Evolutionary conservation across 768 basidiomycete species (phyloP), one percentile per base, ranked within the genome.

Genomic region (Vishniacozyma victoriae): DNA sequence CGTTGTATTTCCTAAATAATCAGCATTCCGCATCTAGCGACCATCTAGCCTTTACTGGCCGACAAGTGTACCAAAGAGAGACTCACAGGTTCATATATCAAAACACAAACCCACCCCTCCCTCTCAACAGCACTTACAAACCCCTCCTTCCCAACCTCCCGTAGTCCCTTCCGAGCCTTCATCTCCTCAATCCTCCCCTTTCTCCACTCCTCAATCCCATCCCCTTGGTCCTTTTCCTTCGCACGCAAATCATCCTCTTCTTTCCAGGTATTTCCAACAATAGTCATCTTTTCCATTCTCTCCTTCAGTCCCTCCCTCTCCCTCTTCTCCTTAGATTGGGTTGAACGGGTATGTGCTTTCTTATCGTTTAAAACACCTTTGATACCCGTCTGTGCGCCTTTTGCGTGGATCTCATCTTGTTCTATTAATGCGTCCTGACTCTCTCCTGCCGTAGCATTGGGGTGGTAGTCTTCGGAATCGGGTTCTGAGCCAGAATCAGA

Each of bases 31-130:
- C n/a, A n/a, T n/a, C n/a, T n/a, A n/a, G n/a, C n/a, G n/a, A n/a
- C n/a, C n/a, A n/a, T n/a, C n/a, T n/a, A n/a, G n/a, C n/a, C n/a
- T n/a, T n/a, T n/a, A n/a, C n/a, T n/a, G n/a, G n/a, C n/a, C n/a
- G n/a, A n/a, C n/a, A n/a, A n/a, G n/a, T n/a, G n/a, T n/a, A n/a
- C n/a, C n/a, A n/a, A 12, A 16, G 7, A 19, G 33, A 16, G 6
- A 62, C 64, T 55, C 46, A 70, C 68, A 43, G 60, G 59, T 40
- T 70, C 68, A 46, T 67, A 67, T 19, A 70, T 56, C n/a, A 70
- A 43, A 0, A 70, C 57, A 24, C 63, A 51, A 1, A 64, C 68
- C 65, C 65, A 70, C 6, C 68, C 68, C n/a, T 29, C 35, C 41
- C 56, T 48, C 51, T 70, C 68, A 5, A 70, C 61, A 20, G 63